These are phyloP conservation scores for Lipomyces oligophaga DNA, from an alignment of 805 yeast species.

Conservation along the genomic window DNA sequence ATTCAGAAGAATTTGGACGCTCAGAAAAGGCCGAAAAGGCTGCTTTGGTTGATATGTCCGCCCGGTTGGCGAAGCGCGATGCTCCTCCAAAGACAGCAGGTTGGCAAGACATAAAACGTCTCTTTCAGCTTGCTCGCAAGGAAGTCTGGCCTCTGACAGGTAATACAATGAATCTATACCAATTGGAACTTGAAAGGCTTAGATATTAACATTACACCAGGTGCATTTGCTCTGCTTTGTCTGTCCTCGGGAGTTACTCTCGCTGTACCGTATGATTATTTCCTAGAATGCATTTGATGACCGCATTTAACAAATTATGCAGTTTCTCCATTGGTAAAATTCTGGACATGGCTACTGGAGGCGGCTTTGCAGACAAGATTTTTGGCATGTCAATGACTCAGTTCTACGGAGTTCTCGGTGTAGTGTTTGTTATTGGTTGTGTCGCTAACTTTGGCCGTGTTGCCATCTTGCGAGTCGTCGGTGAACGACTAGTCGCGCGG, in stretches of 20 bases:
- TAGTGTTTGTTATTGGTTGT: constrained; percentile 68
- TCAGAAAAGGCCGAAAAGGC: constrained; percentile 28
- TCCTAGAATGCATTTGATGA: neutral
- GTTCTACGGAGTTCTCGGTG: constrained; percentile 60
- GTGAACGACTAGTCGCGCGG: constrained; percentile 83
- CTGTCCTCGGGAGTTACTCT: constrained; percentile 75
- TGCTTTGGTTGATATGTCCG: constrained; percentile 28
- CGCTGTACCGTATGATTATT: constrained; percentile 61
- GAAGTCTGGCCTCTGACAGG: constrained; percentile 50
- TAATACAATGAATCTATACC: neutral
- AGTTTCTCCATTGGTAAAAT: constrained; percentile 67
- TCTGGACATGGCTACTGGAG: constrained; percentile 60
- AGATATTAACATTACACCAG: constrained; percentile 9
- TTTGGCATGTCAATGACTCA: constrained; percentile 60
- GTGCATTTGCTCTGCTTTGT: constrained; percentile 62
- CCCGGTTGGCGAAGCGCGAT: constrained; percentile 23
- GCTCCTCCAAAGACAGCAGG: constrained; percentile 29
- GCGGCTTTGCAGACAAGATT: constrained; percentile 36
- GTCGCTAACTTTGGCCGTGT: constrained; percentile 76
- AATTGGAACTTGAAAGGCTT: neutral
- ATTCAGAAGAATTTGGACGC: constrained; percentile 10
- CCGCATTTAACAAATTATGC: neutral
- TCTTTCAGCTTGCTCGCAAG: constrained; percentile 54
- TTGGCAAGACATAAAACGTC: constrained; percentile 43
- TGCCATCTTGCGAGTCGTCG: constrained; percentile 69